Conservation (phyloP, 768 basidiomycete genomes). For the Mycena crocata region DNA sequence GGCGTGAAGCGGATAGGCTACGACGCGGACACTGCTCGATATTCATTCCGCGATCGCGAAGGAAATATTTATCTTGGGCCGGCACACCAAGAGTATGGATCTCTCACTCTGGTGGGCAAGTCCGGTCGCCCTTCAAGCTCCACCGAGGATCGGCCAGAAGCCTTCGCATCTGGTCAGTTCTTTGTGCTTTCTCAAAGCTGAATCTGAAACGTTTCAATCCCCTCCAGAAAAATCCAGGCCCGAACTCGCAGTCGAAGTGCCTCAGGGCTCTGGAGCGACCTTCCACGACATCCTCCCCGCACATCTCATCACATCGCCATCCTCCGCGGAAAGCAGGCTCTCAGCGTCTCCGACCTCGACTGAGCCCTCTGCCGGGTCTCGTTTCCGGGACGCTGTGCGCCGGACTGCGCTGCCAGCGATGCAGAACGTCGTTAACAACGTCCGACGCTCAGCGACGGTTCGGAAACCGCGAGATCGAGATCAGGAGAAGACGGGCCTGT, state of each 20-base stretch:
- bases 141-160: conserved; percentile 31
- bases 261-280: conserved; percentile 40
- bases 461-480: conserved; percentile 40
- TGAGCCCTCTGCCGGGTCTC: conserved; percentile 19
- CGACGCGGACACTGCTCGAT: conserved; percentile 62
- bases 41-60: conserved; percentile 59
- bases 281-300: conserved; percentile 63
- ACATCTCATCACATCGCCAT: conserved; percentile 56
- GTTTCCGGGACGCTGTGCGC: conserved; percentile 46
- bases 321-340: conserved; percentile 37
- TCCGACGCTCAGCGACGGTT: conserved; percentile 55
- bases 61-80: conserved; percentile 58
- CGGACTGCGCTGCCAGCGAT: conserved; percentile 54
- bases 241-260: conserved; percentile 17
- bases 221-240: not conserved
- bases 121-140: conserved; percentile 38
- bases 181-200: not conserved
- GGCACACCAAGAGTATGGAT: conserved; percentile 59
- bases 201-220: not conserved
- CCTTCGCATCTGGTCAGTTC: conserved; percentile 26
- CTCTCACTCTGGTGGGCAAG: conserved; percentile 50
- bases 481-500: conserved; percentile 24
- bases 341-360: conserved; percentile 16
- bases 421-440: conserved; percentile 47
- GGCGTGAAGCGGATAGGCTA: conserved; percentile 64